These are phyloP conservation scores for Spathaspora gorwiae DNA, from an alignment of 805 yeast genomes.

Conservation along the genomic window DNA sequence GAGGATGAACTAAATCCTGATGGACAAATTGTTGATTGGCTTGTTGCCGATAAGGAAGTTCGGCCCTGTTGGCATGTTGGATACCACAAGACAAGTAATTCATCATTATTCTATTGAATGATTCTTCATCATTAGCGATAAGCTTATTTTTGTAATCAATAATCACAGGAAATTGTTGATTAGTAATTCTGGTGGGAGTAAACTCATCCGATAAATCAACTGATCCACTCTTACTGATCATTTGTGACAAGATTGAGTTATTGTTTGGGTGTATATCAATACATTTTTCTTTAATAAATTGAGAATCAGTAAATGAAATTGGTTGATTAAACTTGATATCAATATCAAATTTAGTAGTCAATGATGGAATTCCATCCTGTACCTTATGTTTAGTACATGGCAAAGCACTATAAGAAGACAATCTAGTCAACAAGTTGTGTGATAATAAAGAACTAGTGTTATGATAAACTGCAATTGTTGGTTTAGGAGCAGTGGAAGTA, in stretches of 20 bases:
- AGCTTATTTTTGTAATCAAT: slow-evolving; percentile 36
- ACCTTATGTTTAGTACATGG: slow-evolving; percentile 2
- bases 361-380: background rate
- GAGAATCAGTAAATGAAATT: slow-evolving; percentile 16
- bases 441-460: slow-evolving; percentile 22
- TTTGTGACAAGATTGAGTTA: slow-evolving; percentile 16
- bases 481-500: background rate
- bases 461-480: slow-evolving; percentile 21
- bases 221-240: slow-evolving; percentile 4
- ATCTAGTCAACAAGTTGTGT: slow-evolving; percentile 20
- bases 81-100: slow-evolving; percentile 32
- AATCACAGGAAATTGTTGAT: slow-evolving; percentile 16
- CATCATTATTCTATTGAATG: slow-evolving; percentile 36
- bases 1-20: slow-evolving; percentile 32
- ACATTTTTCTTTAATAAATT: slow-evolving; percentile 22
- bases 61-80: slow-evolving; percentile 13
- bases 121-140: slow-evolving; percentile 35
- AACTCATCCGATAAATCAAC: slow-evolving; percentile 7
- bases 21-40: slow-evolving; percentile 1
- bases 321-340: slow-evolving; percentile 5
- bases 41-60: background rate
- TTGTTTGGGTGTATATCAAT: slow-evolving; percentile 34
- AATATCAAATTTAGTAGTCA: background rate
- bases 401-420: slow-evolving; percentile 11
- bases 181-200: background rate